Conservation (phyloP, 495 filamentous ascomycete genomes). For the Penicillium bialowiezense region DNA sequence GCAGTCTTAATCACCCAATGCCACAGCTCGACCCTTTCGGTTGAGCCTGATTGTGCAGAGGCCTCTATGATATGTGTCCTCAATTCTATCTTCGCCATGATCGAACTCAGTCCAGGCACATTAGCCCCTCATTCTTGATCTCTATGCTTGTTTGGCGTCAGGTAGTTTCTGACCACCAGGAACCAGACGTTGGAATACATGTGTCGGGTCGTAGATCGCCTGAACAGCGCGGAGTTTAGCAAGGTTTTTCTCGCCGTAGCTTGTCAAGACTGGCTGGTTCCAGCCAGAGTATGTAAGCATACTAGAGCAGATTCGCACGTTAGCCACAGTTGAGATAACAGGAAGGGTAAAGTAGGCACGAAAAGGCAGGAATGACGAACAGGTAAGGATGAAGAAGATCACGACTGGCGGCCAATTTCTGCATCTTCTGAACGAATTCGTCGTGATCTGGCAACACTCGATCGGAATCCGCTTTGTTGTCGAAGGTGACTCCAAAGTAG, state of each 20-base stretch:
- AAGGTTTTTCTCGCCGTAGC: background rate
- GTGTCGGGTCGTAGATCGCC: background rate
- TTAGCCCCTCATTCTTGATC: background rate
- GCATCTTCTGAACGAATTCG: background rate
- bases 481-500: background rate
- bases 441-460: background rate
- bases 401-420: background rate
- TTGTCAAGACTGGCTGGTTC: background rate
- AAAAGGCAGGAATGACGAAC: background rate
- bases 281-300: background rate
- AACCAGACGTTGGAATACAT: background rate
- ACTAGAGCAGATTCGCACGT: background rate
- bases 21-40: background rate
- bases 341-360: background rate
- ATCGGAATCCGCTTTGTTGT: background rate
- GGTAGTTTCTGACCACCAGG: background rate
- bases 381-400: conserved; percentile 1
- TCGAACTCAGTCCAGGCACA: background rate
- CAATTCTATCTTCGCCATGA: conserved; percentile 1
- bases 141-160: background rate
- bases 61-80: background rate
- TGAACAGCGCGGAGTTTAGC: background rate
- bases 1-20: background rate
- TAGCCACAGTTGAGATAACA: background rate
- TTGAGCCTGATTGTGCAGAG: background rate